Conservation (phyloP, 495 filamentous ascomycete species). For the Emericellopsis terricola region DNA sequence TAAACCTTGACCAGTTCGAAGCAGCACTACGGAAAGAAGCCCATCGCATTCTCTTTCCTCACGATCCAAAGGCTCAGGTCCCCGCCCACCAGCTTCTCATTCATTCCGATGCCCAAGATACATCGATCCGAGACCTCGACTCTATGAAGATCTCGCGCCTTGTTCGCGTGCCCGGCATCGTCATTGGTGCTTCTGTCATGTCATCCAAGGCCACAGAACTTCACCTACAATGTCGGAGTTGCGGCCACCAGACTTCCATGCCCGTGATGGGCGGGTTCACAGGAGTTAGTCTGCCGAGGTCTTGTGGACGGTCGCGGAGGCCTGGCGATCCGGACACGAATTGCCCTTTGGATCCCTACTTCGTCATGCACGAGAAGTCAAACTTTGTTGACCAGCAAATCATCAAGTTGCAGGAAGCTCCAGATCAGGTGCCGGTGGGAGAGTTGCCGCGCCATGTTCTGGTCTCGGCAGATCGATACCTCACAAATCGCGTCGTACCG, state of each 20-base stretch:
- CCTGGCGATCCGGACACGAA: conserved; percentile 40
- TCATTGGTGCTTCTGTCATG: conserved; percentile 92
- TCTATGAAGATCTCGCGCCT: conserved; percentile 87
- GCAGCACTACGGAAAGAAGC: conserved; percentile 77
- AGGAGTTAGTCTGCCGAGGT: conserved; percentile 64
- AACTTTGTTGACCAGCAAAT: conserved; percentile 97
- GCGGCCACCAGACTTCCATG: conserved; percentile 53
- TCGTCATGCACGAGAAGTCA: conserved; percentile 84
- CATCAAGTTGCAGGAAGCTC: conserved; percentile 94
- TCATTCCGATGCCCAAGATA: conserved; percentile 76
- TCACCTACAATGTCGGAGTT: conserved; percentile 77
- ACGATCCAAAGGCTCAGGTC: conserved; percentile 47
- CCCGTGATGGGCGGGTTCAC: conserved; percentile 69
- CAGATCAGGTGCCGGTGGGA: conserved; percentile 94
- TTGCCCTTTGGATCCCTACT: conserved; percentile 91
- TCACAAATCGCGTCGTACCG: conserved; percentile 90
- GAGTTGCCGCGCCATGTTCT: conserved; percentile 90
- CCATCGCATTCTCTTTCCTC: conserved; percentile 68
- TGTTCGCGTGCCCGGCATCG: conserved; percentile 89
- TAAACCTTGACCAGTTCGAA: conserved; percentile 62
- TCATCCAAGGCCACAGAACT: conserved; percentile 86
- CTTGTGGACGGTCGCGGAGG: conserved; percentile 43
- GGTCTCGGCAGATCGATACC: conserved; percentile 85
- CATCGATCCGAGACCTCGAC: conserved; percentile 86
- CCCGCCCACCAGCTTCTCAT: conserved; percentile 93